phyloP scores from a whole-genome alignment of 768 basidiomycete genomes.

The Tubosaeta sp. region DNA sequence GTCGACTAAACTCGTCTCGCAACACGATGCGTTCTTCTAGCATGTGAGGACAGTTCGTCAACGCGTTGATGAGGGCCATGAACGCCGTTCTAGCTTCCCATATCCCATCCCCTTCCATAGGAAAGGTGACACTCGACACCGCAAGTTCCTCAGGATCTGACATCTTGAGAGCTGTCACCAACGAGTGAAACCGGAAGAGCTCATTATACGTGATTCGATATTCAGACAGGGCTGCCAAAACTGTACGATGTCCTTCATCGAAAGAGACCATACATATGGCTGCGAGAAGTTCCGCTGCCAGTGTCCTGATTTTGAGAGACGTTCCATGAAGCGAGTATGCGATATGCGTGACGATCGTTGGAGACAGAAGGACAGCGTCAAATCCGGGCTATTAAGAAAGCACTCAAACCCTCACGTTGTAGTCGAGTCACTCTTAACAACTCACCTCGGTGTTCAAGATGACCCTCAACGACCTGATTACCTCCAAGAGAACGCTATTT shows the following conservation, averaged over 20 bases:
- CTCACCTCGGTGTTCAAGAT: conserved; percentile 80
- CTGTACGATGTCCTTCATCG: conserved; percentile 65
- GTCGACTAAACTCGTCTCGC: conserved; percentile 76
- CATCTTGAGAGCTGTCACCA: conserved; percentile 60
- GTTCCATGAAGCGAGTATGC: conserved; percentile 64
- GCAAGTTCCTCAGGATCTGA: conserved; percentile 41
- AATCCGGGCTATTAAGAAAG: conserved; percentile 60
- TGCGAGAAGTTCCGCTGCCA: conserved; percentile 75
- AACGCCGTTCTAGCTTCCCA: conserved; percentile 81
- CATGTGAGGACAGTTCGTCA: conserved; percentile 70
- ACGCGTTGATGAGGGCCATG: conserved; percentile 75
- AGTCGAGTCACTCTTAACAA: neutral
- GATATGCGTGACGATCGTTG: conserved; percentile 67
- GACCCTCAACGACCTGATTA: conserved; percentile 75
- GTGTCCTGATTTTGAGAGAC: conserved; percentile 63
- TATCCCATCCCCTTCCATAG: conserved; percentile 57
- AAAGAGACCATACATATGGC: conserved; percentile 76
- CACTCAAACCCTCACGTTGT: neutral
- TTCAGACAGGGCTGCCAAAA: conserved; percentile 78
- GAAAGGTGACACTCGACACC: conserved; percentile 30
- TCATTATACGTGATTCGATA: conserved; percentile 69
- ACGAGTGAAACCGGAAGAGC: conserved; percentile 72
- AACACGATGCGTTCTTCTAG: conserved; percentile 76
- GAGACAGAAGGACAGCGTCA: conserved; percentile 55
- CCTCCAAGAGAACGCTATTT: conserved; percentile 62